A percentile compares a stretch with the other conserved stretches of the same genome.
Evolutionary conservation across 2,329 filamentous ascomycete species (phyloP).

Genomic region (Paecilomyces sp.): DNA sequence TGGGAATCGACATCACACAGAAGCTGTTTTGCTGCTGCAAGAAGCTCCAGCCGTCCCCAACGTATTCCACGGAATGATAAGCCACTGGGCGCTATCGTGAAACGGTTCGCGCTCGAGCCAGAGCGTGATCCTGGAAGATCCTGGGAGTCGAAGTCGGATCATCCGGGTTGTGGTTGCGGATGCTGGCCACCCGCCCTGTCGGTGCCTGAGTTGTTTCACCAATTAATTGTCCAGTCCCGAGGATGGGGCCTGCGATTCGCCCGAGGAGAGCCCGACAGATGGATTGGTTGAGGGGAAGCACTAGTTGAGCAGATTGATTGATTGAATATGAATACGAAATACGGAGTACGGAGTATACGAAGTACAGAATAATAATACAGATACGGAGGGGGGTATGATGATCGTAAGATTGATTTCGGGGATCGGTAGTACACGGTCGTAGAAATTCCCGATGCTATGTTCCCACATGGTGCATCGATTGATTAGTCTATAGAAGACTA

Average conservation of each 20-base stretch:
- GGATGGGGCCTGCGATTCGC: neutral
- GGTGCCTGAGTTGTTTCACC: neutral
- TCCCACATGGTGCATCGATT: neutral
- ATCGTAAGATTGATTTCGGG: neutral
- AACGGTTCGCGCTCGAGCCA: neutral
- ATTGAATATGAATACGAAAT: no score
- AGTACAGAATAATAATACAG: no score
- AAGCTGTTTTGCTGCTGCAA: neutral
- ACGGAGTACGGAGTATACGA: no score
- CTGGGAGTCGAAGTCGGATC: neutral
- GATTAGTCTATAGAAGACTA: no score
- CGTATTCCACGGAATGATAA: neutral
- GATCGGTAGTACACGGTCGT: neutral
- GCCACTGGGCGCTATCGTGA: neutral
- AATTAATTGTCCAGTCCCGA: neutral
- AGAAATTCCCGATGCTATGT: neutral
- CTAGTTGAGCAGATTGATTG: no score
- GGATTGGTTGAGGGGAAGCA: neutral
- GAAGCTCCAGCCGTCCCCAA: neutral
- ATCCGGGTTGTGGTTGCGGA: neutral
- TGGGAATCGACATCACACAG: neutral
- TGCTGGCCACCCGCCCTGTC: neutral
- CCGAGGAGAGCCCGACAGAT: neutral
- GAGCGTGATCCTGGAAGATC: neutral
- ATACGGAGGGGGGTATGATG: neutral